Evolutionary conservation across 441 rosid species (phyloP), one percentile per base, ranked within the genome.

Genomic region (Rhodomyrtus psidioides): DNA sequence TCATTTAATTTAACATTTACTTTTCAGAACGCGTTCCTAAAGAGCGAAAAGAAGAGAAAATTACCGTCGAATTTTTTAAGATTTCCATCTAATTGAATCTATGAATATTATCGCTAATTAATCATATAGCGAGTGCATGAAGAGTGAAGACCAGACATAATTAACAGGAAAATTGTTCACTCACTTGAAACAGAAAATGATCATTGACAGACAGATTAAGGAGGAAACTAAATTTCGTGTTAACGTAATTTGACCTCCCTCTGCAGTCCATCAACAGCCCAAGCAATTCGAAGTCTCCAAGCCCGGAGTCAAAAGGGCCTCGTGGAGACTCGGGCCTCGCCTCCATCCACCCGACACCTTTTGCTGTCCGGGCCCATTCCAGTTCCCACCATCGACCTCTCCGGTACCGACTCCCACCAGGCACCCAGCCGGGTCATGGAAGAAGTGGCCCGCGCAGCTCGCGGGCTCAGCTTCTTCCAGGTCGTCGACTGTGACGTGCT

Each of bases 381-480:
- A 8, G 44, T 83, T 27, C 49, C 46, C 70, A 9, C 70, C 17
- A 12, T 83, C 27, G 23, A 12, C 44, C 39, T 83, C 84, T 83
- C 55, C 10, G 13, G 14, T 24, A 60, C 15, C 6, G 3, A 30
- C 74, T 60, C 23, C 12, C 24, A 39, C 70, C 70, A 9, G 84
- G 62, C 27, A 53, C 28, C 84, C 51, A 34, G 34, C 44, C 70
- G 27, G 12, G 58, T 89, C 12, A 91, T 93, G 51, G 92, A 89
- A n/a, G 82, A 88, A 82, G 60, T 91, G 3, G 84, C 90, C 3
- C 60, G 44, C 1, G 88, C 91, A 8, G 90, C 87, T 26, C 89
- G 91, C 9, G 88, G 90, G 81, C 79, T 91, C 16, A 95, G 95
- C 26, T 94, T 94, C 87, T 92, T 93, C 83, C 96, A 92, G 91